Evolutionary conservation across 202 grass and related monocot genomes (phyloP), one percentile per base, ranked within the genome.

Genomic region (Carex sylvatica): DNA sequence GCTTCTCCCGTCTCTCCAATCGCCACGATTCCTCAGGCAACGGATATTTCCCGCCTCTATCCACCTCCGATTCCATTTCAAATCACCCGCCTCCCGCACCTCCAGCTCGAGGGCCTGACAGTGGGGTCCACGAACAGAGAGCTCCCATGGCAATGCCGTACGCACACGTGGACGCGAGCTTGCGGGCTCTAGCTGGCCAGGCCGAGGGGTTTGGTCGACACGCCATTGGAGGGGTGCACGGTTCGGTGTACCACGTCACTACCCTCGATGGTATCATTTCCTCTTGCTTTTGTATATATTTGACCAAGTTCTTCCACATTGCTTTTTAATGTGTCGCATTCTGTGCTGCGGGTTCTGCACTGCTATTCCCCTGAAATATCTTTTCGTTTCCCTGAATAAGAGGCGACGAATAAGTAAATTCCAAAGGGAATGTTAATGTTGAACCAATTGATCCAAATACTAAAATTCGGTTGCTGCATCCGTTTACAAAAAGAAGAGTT

Each of bases 181-280:
- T 98, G 60, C 82, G 92, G 63, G 86, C 63, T 18, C 71, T 95
- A 23, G 92, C 92, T 55, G 86, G 65, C 36, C 84, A 83, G 76
- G 92, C 89, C 23, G 89, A 95, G 90, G 95, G 95, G 35, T 98
- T 95, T 64, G 92, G 90, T 60, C 70, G 86, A 0, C 84, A 84
- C 52, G 82, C 91, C 71, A 87, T 93, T 70, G 92, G 92, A 38
- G 92, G 91, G 38, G 91, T 91, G 59, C 84, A 92, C 52, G 89
- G 89, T 76, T 83, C 84, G 19, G 60, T 95, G 66, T 95, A 98
- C 84, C 89, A 89, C 19, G 96, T 98, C 81, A 98, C 91, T 1
- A 90, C 23, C 75, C 87, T 93, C 9, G 31, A 81, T 1, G 91
- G 92, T 90, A 91, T 59, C 2, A 3, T 14, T 54, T 8, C 22